Evolutionary conservation across 768 basidiomycete genomes (phyloP).

Genomic region (Termitomyces sp.): DNA sequence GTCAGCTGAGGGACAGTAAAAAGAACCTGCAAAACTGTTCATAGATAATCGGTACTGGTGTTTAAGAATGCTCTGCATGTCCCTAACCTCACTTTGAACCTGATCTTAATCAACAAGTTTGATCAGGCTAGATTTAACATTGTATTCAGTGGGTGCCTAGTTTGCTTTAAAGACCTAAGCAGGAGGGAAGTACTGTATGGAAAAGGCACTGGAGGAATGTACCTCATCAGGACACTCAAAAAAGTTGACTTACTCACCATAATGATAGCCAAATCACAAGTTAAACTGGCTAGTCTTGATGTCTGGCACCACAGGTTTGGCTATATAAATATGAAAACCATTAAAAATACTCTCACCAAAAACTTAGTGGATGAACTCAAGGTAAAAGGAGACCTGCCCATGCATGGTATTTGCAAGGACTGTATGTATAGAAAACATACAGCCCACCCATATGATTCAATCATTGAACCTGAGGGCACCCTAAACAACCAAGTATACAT

Average conservation of each 20-base stretch:
- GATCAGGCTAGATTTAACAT: neutral
- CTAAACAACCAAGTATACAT: no score
- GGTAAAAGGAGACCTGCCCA: neutral
- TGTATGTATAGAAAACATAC: neutral
- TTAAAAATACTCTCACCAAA: slow-evolving; percentile 10
- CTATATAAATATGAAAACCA: slow-evolving; percentile 9
- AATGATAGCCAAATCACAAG: slow-evolving; percentile 9
- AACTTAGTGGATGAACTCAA: slow-evolving; percentile 16
- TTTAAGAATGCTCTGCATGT: no score
- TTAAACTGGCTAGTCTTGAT: slow-evolving; percentile 13
- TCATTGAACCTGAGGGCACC: slow-evolving; percentile 10
- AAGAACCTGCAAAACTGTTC: no score
- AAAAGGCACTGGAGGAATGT: neutral
- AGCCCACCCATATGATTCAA: slow-evolving; percentile 15
- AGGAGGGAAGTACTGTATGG: neutral
- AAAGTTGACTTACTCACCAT: neutral
- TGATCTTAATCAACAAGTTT: neutral
- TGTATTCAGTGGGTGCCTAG: no score
- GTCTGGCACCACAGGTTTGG: slow-evolving; percentile 21
- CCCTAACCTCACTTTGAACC: neutral
- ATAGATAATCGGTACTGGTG: no score
- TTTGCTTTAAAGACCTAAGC: neutral
- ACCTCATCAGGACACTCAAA: neutral
- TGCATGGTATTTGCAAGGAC: slow-evolving; percentile 6
- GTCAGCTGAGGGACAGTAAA: no score